Evolutionary conservation across 129 eudicot species (phyloP).

Genomic region (Tagetes patula): DNA sequence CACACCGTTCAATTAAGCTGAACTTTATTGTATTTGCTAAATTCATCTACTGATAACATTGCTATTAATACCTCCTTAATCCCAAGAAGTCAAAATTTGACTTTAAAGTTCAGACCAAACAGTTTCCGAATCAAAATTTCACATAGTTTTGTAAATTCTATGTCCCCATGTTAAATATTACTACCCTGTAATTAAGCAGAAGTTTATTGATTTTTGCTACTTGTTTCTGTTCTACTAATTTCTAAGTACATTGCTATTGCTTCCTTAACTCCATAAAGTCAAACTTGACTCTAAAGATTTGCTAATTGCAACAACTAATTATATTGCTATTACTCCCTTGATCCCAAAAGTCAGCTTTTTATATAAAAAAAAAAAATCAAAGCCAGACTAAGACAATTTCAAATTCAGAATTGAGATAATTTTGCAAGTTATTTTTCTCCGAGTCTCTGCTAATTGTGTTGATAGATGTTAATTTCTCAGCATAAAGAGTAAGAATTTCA

Average conservation of each 20-base stretch:
- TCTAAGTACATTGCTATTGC: neutral
- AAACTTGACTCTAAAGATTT: neutral
- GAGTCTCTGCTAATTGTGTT: no score
- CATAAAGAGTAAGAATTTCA: no score
- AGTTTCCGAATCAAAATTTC: conserved; percentile 8
- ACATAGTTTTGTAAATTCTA: conserved; percentile 4
- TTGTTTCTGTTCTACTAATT: neutral
- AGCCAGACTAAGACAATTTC: neutral
- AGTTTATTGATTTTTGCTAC: neutral
- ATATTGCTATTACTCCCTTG: conserved; percentile 4
- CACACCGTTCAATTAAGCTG: neutral
- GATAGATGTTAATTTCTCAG: no score
- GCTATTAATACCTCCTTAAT: neutral
- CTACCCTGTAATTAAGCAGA: neutral
- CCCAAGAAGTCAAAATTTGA: neutral
- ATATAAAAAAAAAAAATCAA: no score
- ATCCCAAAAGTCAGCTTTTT: conserved; percentile 10
- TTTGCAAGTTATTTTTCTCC: neutral
- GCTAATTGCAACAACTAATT: neutral
- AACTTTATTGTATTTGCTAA: conserved; percentile 8
- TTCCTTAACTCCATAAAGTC: neutral
- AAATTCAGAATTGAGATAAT: neutral
- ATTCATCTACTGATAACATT: conserved; percentile 11
- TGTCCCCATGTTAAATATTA: neutral
- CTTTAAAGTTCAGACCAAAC: neutral